Evolutionary conservation across 495 filamentous ascomycete species (phyloP), one percentile per base, ranked within the genome.

Genomic region (Pseudevernia furfuracea): DNA sequence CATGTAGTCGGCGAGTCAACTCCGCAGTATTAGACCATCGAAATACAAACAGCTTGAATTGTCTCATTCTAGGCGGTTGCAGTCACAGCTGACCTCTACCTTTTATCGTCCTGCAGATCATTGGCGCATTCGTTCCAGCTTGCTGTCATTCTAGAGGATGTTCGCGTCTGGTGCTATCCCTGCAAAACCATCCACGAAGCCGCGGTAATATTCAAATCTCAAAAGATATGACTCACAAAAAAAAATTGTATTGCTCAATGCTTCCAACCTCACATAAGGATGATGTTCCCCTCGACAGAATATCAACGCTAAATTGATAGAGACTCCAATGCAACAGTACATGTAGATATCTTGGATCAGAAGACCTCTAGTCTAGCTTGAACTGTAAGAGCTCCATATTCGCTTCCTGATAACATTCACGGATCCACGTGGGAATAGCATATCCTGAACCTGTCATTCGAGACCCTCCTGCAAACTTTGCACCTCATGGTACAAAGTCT

Each of bases 401-500:
- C 30, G 52, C 52, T 55, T 19, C 52, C 28, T 36, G 34, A 28
- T 15, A 21, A 34, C 34, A n/a, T 34, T n/a, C 52, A 55, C 17
- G 52, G 17, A 6, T 34, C 17, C 8, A 55, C 15, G 34, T 12
- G 17, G 1, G 15, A 55, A 32, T 21, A 21, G 52, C 15, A 34
- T 34, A 15, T 34, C 15, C 4, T 3, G 34, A 41, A 41, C 1
- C 28, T 41, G 19, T 62, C 61, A 56, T 34, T 38, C 32, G 25
- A 66, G 28, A 11, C 48, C 59, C 39, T 64, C 21, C 41, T 74
- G 72, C 10, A 81, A 58, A 19, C 74, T 72, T 46, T 66, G 63
- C 34, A 82, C 73, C 9, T 72, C 69, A 36, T 68, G 71, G 59
- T 78, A 79, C 30, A 82, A 71, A 41, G 76, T 75, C 62, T 72